Base-by-base conservation (phyloP, 495 filamentous ascomycete species). In the Bombardia bombarda region DNA sequence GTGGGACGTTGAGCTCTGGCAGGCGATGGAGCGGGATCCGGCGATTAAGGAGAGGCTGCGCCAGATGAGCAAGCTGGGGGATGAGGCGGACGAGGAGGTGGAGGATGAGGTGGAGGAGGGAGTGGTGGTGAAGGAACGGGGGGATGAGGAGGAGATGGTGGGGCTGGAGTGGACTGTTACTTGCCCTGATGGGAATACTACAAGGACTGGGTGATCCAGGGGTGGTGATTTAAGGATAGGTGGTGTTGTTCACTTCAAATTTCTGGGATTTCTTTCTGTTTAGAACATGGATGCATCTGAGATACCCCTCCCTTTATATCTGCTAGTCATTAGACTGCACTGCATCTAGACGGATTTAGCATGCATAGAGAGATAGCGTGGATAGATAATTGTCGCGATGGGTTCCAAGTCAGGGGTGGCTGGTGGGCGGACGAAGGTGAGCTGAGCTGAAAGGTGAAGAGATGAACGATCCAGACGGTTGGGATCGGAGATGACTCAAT, bases 1-100 rank as follows among this genome's bases (percentile, higher is more conserved):
- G 23, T 69, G 65, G 68, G 66, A 68, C 28, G 48, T 67, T 2
- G 61, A 68, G 56, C 49, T 69, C 7, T 71, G 68, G 68, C 68
- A 71, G 46, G 63, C 65, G 33, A 53, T 71, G 38, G 66, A 71
- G 53, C 47, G 62, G 41, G 62, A 68, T 35, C 55, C 62, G 4
- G 50, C 41, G 2, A 56, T 63, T 3, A 49, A 41, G 19, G 58
- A 58, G 38, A 47, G 55, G 12, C 24, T 69, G 30, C 47, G 51
- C 2, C 49, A 40, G 50, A 60, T 63, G 60, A 53, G 52, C 22
- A 37, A 41, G 40, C 30, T 51, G 21, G 55, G 33, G 6, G 40
- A 47, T 16, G 46, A n/a, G n/a, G n/a, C n/a, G n/a, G n/a, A 45
- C 1, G 38, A 45, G 0, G 49, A 47, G 0, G 45, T 46, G 3